Evolutionary conservation across 2,329 filamentous ascomycete genomes (phyloP).

Genomic region (Bipolaris cookei): DNA sequence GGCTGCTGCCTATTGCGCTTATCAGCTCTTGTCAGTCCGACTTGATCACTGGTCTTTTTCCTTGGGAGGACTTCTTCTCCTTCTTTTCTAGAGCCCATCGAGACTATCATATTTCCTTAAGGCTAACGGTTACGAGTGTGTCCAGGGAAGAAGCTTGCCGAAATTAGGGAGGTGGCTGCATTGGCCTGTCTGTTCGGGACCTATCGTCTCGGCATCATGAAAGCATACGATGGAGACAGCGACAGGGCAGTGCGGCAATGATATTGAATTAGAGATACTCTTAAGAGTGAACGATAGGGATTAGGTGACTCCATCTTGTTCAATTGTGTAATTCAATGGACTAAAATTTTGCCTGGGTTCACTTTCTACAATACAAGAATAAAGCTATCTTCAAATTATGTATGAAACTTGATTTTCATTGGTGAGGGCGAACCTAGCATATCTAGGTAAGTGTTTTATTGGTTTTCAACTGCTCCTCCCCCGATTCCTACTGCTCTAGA

Average conservation of each 20-base stretch:
- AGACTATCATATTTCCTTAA: background rate
- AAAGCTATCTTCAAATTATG: background rate
- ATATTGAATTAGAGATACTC: background rate
- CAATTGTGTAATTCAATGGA: background rate
- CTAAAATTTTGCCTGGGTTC: background rate
- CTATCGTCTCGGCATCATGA: background rate
- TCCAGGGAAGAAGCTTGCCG: background rate
- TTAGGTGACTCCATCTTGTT: background rate
- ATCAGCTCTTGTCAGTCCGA: background rate
- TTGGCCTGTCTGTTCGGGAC: background rate
- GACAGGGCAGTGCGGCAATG: background rate
- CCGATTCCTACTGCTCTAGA: slow-evolving; percentile 7
- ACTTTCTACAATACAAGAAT: background rate
- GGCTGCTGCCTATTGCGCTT: background rate
- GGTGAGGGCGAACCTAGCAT: slow-evolving; percentile 1
- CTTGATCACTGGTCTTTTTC: background rate
- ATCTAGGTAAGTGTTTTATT: slow-evolving; percentile 6
- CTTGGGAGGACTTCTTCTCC: background rate
- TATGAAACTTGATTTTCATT: background rate
- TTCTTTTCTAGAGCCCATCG: background rate
- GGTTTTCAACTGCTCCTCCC: background rate
- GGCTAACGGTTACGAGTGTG: background rate
- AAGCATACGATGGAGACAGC: background rate
- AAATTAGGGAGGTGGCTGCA: background rate
- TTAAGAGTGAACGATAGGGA: too few relatives aligned